These are phyloP conservation scores for Ambispora gerdemannii DNA, from an alignment of 192 early-diverging fungal genomes.

Conservation along the genomic window DNA sequence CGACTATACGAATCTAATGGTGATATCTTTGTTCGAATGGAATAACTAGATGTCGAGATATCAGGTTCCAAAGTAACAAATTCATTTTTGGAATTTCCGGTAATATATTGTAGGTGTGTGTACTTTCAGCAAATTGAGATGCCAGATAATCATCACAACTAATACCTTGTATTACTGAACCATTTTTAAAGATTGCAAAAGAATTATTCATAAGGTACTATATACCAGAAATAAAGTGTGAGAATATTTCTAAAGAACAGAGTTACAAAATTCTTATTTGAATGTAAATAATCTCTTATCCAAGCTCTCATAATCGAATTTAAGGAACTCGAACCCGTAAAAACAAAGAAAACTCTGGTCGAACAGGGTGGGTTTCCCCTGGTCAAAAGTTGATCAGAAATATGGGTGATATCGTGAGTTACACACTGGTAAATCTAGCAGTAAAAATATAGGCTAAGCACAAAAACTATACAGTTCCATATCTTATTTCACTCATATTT, in stretches of 20 bases:
- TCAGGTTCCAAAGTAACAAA: not conserved
- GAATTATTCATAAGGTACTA: not conserved
- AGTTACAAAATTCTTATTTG: not conserved
- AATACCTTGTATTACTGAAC: not conserved
- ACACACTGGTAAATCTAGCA: no score
- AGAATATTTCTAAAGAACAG: not conserved
- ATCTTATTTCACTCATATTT: no score
- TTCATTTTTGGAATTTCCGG: not conserved
- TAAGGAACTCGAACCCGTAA: not conserved
- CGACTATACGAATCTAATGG: no score
- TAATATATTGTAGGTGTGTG: no score
- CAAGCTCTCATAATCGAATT: not conserved
- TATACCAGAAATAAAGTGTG: no score
- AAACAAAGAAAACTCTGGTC: conserved; percentile 6
- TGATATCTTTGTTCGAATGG: no score
- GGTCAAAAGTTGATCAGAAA: no score
- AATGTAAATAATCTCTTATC: not conserved
- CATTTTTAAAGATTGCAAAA: not conserved
- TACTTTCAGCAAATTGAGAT: not conserved
- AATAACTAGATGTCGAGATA: no score
- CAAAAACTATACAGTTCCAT: no score
- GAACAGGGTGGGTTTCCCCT: no score
- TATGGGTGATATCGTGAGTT: no score
- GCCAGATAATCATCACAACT: not conserved
- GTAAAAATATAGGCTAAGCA: no score